Percentiles rank a stretch among this genome's conserved stretches.
These are phyloP conservation scores for Euphorbia corollata DNA, from an alignment of 441 rosid species.

Conservation along the genomic window DNA sequence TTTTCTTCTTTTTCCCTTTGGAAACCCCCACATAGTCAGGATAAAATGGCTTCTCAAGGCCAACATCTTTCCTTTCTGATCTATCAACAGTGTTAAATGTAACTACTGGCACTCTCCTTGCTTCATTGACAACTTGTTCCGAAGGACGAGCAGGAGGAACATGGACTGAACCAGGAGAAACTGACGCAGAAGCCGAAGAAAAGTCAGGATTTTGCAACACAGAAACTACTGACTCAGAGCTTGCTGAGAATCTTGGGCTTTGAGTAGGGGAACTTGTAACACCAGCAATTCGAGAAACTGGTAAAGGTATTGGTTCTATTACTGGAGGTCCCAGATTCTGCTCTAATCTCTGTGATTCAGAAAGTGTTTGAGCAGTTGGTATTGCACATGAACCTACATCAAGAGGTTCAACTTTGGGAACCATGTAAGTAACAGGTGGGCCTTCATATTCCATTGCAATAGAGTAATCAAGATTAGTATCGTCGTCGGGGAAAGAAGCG, in stretches of 20 bases:
- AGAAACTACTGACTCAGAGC: slow-evolving; percentile 90
- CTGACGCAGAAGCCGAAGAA: slow-evolving; percentile 86
- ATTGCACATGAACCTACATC: slow-evolving; percentile 44
- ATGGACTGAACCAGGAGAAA: slow-evolving; percentile 58
- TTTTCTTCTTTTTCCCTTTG: slow-evolving; percentile 57
- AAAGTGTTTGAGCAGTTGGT: slow-evolving; percentile 50
- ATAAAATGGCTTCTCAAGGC: slow-evolving; percentile 40
- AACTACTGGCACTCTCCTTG: slow-evolving; percentile 57
- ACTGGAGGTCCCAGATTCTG: slow-evolving; percentile 31
- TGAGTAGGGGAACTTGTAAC: slow-evolving; percentile 53
- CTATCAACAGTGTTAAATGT: slow-evolving; percentile 62
- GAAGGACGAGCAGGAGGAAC: slow-evolving; percentile 33
- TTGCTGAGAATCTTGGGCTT: slow-evolving; percentile 70
- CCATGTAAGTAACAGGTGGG: slow-evolving; percentile 54
- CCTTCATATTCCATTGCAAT: slow-evolving; percentile 81
- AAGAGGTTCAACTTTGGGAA: slow-evolving; percentile 76
- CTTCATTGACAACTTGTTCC: slow-evolving; percentile 37
- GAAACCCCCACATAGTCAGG: slow-evolving; percentile 54
- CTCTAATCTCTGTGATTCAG: slow-evolving; percentile 33
- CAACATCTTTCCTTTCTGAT: slow-evolving; percentile 42
- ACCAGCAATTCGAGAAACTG: slow-evolving; percentile 60
- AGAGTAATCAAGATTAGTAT: slow-evolving; percentile 63
- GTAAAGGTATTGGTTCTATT: slow-evolving; percentile 62
- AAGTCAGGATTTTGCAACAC: slow-evolving; percentile 78
- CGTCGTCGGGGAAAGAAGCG: slow-evolving; percentile 67